Evolutionary conservation across 139 green algal species (phyloP), one percentile per base, ranked within the genome.

Genomic region (Chlamydomonas sphaeroides): DNA sequence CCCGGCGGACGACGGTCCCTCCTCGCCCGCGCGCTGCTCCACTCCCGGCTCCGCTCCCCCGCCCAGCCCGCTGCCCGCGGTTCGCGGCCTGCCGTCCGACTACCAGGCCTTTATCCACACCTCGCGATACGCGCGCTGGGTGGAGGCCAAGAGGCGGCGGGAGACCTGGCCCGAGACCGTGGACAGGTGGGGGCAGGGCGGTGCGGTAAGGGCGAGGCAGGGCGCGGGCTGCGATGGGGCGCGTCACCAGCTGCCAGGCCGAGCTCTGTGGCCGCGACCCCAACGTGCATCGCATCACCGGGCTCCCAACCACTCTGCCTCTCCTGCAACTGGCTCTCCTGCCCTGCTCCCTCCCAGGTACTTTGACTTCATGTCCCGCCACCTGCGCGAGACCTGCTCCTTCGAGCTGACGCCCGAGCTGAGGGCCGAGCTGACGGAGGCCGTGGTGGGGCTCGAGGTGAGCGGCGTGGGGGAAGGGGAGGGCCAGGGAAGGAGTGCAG

Each of bases 61-160:
- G 20, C 74, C 39, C 33, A 61, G 59, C 74, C 41, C 26, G 26
- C 28, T 45, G 74, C 59, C 41, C 30, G 11, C 59, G 17, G 25
- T 38, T 1, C 74, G 74, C 38, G 74, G 57, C 14, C 74, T 80
- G 59, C 74, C 74, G 10, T 71, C 74, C 56, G 74, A 80, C 74
- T 80, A 80, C 74, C 86, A n/a, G 82, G 86, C 86, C 51, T 90
- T 88, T 78, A 88, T 90, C 67, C 86, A 90, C 83, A 88, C 86
- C 59, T 84, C 70, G 6, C 84, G 84, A 14, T 90, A 90, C 48
- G 86, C 86, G 2, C 72, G 84, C 28, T 90, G 83, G 82, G 42
- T 82, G 17, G 77, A 88, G 39, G 10, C 42, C 65, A 85, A 84
- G 79, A 45, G 65, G 15, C 66, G 86, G 25, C 62, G 86, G 1